Conservation (phyloP, 1,139 yeast genomes). For the Blastobotrys arbuscula region DNA sequence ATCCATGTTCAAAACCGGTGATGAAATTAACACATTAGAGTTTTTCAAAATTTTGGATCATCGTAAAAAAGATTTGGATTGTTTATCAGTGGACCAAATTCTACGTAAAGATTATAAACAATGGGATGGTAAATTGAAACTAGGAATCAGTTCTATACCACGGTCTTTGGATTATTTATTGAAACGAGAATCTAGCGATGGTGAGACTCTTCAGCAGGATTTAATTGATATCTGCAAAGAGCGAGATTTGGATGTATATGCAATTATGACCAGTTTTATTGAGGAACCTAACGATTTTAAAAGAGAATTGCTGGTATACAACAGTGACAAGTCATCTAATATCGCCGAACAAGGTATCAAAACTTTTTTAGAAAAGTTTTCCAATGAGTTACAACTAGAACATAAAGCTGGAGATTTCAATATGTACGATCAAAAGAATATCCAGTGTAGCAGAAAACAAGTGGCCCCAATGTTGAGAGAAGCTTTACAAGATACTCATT, state of each 20-base stretch:
- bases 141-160: slow-evolving; percentile 73
- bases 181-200: slow-evolving; percentile 35
- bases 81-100: slow-evolving; percentile 54
- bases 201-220: slow-evolving; percentile 24
- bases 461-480: slow-evolving; percentile 56
- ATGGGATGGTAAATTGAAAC: slow-evolving; percentile 42
- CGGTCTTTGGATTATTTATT: slow-evolving; percentile 56
- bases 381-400: slow-evolving; percentile 34
- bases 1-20: neutral
- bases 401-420: slow-evolving; percentile 9
- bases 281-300: slow-evolving; percentile 38
- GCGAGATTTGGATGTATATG: slow-evolving; percentile 46
- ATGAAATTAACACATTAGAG: slow-evolving; percentile 7
- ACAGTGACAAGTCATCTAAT: slow-evolving; percentile 18
- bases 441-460: slow-evolving; percentile 71
- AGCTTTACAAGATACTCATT: slow-evolving; percentile 1
- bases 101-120: slow-evolving; percentile 80
- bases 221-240: slow-evolving; percentile 27
- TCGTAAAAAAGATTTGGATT: slow-evolving; percentile 59
- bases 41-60: slow-evolving; percentile 42
- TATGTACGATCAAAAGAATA: slow-evolving; percentile 48
- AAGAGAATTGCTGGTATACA: slow-evolving; percentile 51
- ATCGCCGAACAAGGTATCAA: slow-evolving; percentile 24
- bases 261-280: slow-evolving; percentile 59
- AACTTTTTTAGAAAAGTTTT: slow-evolving; percentile 33